phyloP scores from a whole-genome alignment of 108 stramenopile species.

The Cylindrotheca fusiformis region DNA sequence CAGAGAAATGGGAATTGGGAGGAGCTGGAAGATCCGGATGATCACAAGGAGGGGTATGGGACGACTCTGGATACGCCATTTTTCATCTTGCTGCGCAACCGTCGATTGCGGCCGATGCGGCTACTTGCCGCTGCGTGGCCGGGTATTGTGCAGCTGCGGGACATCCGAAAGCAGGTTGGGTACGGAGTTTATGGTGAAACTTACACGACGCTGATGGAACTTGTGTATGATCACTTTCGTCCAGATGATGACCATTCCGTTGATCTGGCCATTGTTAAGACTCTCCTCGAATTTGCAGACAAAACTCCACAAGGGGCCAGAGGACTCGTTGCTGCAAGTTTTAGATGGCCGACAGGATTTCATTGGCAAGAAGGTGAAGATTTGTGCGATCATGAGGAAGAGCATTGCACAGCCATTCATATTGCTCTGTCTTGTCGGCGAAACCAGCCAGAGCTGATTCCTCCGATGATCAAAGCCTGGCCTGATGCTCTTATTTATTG shows the following conservation, averaged over 20 bases:
- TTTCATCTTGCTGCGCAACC: background rate
- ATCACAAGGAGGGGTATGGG: background rate
- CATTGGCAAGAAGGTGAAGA: slow-evolving; percentile 6
- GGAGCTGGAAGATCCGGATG: background rate
- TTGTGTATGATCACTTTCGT: background rate
- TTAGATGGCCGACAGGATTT: background rate
- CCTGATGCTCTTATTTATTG: background rate
- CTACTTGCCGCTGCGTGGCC: background rate
- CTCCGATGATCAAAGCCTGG: background rate
- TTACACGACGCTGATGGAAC: background rate
- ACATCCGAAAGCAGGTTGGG: background rate
- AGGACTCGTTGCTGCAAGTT: background rate
- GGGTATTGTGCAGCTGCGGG: background rate
- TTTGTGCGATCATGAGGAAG: background rate
- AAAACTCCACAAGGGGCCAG: background rate
- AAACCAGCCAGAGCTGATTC: background rate
- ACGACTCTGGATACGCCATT: background rate
- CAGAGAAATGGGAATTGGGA: background rate
- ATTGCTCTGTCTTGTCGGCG: background rate
- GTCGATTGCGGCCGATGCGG: background rate
- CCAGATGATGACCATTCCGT: background rate
- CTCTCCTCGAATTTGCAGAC: background rate
- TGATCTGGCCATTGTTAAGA: background rate
- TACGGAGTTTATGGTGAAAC: background rate
- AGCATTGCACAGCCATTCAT: background rate